Evolutionary conservation across 2,329 filamentous ascomycete genomes (phyloP), one percentile per base, ranked within the genome.

Genomic region (Aspergillus clavatus): DNA sequence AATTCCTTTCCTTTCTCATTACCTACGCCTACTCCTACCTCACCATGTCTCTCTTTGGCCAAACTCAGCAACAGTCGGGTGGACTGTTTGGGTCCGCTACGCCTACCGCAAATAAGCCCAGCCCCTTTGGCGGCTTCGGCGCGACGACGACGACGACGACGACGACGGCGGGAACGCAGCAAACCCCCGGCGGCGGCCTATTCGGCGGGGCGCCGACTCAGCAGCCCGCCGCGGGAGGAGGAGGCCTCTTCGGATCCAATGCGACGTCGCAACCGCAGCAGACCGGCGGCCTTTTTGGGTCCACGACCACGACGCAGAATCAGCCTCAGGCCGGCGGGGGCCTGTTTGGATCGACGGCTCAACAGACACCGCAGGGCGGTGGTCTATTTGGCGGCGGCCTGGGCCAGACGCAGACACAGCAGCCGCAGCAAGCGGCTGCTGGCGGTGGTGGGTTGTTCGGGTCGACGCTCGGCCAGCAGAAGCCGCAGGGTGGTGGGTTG

Each of bases 21-120:
- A 16, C 18, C 4, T 21, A 18, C 16, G 19, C 14, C 31, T 18
- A 5, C 31, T 35, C 11, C 12, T 11, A 3, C 4, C 35, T 29
- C 36, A 55, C 39, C 43, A 71, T 68, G 65, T 70, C 70, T 43
- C 61, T 72, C 12, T 72, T 72, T 50, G 66, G 61, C n/a, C n/a
- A n/a, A 40, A 55, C 43, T 26, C 52, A 57, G 40, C 42, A 56
- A 38, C 58, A 52, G 43, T 35, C 52, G 5, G 58, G 58, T 26
- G 55, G 61, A 10, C 49, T 65, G 11, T 66, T 69, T 39, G 63
- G 65, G 12, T 43, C 54, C 14, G 54, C 51, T 8, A 24, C n/a
- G n/a, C n/a, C 23, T 42, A 51, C 58, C 14, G 58, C 62, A 12
- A 59, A 58, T 41, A 71, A 67, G 42, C 56, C 62, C 21, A 65